A percentile compares a stretch with the other conserved stretches of the same genome.
Conservation (phyloP, 768 basidiomycete genomes). For the Chalciporus sphaerocephalus region DNA sequence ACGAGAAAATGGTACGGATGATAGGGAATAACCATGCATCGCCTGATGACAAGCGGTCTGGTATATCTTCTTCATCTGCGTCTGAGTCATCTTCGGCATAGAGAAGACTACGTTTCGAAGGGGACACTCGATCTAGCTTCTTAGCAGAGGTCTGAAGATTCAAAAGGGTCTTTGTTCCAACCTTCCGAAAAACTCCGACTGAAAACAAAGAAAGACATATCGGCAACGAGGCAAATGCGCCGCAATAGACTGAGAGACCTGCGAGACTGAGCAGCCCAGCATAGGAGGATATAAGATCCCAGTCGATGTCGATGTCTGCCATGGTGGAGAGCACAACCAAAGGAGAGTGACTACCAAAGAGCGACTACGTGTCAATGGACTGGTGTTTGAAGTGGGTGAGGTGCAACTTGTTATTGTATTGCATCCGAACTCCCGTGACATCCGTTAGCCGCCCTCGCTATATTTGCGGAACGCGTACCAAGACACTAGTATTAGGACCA, state of each 20-base stretch:
- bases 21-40: constrained; percentile 78
- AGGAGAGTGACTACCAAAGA: not conserved
- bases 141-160: constrained; percentile 6
- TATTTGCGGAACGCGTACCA: no score
- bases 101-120: constrained; percentile 13
- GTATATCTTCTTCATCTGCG: constrained; percentile 53
- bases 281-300: constrained; percentile 64
- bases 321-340: constrained; percentile 4
- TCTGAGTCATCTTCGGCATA: constrained; percentile 46
- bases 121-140: not conserved
- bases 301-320: constrained; percentile 34
- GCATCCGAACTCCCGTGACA: not conserved
- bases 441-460: no score
- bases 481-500: no score
- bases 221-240: constrained; percentile 64
- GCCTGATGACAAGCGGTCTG: constrained; percentile 55
- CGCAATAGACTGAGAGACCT: constrained; percentile 60
- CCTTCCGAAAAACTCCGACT: not conserved
- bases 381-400: constrained; percentile 12
- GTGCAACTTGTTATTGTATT: not conserved
- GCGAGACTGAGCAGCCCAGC: constrained; percentile 66
- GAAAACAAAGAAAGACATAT: constrained; percentile 36
- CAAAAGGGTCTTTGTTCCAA: not conserved
- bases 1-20: constrained; percentile 39
- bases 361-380: constrained; percentile 2